Base-by-base conservation (phyloP, 1,284 basidiomycete species). In the Rhodofomes roseus region DNA sequence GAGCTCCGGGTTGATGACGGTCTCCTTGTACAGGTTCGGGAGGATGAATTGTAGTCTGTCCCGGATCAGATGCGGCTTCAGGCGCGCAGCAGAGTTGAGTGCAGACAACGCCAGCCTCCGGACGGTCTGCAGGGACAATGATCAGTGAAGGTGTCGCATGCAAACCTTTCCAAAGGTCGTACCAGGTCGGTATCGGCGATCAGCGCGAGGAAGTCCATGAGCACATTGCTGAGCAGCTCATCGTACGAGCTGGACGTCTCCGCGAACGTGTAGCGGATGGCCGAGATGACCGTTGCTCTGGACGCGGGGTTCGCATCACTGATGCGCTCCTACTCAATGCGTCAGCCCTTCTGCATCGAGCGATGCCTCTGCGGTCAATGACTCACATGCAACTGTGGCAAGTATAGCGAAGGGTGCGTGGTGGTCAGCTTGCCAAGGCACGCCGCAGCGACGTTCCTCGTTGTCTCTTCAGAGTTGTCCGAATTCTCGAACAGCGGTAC, bases 341-440 rank as follows among this genome's bases (percentile, higher is more conserved):
- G 20, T 31, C n/a, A 57, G 39, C 20, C 20, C 52, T 20, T 2
- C 41, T 53, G 22, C 11, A 34, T 31, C 22, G 39, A 9, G 4
- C 40, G 4, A 20, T 7, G 12, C n/a, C 18, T n/a, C n/a, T 3
- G 27, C n/a, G 20, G 23, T 14, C 31, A 16, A 3, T 1, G 7
- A 73, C 84, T 63, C 68, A 93, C 90, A 70, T 96, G 93, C n/a
- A 98, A 83, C 67, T 96, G 92, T 6, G 91, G 93, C 16, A 99
- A 79, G 73, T 96, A 98, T 66, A 89, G 87, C 0, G 86, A 83
- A 5, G 96, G 94, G 58, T 96, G 90, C 1, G 92, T 92, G 0
- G 92, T 92, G 0, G 95, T 96, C 44, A 99, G 80, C 73, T 98
- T 96, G 51, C 96, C 97, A 20, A 99, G 83, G 72, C 96, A 99